A percentile compares a stretch with the other conserved stretches of the same genome.
phyloP scores from a whole-genome alignment of 78 protist species.

The Andalucia godoyi region DNA sequence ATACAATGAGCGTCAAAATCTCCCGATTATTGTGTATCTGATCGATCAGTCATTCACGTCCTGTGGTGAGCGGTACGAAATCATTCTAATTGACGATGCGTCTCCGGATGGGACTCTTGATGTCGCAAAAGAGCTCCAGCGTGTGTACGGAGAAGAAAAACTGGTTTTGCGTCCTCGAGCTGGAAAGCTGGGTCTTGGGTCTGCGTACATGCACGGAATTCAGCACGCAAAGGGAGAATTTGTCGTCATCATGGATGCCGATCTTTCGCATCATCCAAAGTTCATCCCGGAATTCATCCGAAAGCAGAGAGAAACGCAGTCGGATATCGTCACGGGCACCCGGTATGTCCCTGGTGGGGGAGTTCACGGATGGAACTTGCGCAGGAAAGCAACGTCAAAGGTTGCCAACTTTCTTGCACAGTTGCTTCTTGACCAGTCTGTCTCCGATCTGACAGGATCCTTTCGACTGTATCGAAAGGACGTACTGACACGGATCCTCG shows the following conservation, averaged over 20 bases:
- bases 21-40: slow-evolving; percentile 69
- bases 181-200: slow-evolving; percentile 78
- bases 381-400: slow-evolving; percentile 13
- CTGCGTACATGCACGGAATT: slow-evolving; percentile 74
- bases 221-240: slow-evolving; percentile 68
- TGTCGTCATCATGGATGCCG: slow-evolving; percentile 83
- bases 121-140: slow-evolving; percentile 59
- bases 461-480: slow-evolving; percentile 64
- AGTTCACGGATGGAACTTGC: slow-evolving; percentile 78
- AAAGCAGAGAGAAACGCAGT: slow-evolving; percentile 41
- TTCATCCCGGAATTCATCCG: slow-evolving; percentile 72
- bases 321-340: slow-evolving; percentile 82
- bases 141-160: slow-evolving; percentile 46
- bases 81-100: slow-evolving; percentile 74
- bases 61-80: slow-evolving; percentile 54
- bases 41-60: slow-evolving; percentile 21
- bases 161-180: slow-evolving; percentile 34
- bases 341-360: slow-evolving; percentile 74
- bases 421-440: slow-evolving; percentile 49
- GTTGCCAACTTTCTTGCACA: slow-evolving; percentile 75
- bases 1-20: slow-evolving; percentile 76
- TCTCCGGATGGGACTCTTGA: slow-evolving; percentile 75
- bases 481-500: slow-evolving; percentile 50
- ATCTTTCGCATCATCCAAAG: slow-evolving; percentile 84
- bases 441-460: slow-evolving; percentile 78